Evolutionary conservation across 352 stramenopile species (phyloP).

Genomic region (Saprolegnia parasitica): DNA sequence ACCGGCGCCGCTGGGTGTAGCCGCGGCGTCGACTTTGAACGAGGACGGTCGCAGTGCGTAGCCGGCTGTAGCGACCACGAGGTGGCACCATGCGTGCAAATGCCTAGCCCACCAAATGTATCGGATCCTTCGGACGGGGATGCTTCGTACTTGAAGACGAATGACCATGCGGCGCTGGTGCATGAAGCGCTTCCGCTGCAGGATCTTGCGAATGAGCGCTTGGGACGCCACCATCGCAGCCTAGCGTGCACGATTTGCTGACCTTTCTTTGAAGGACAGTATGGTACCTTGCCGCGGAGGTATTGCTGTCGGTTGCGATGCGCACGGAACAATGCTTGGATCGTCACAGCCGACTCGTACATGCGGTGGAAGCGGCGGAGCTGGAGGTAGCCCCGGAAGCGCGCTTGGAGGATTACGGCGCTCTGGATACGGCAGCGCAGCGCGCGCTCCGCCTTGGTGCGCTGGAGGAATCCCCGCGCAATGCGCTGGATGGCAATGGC

Average conservation of each 20-base stretch:
- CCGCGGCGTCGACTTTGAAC: conserved; percentile 4
- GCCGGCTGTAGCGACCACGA: neutral
- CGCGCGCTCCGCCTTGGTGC: neutral
- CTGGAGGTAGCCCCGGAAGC: conserved; percentile 6
- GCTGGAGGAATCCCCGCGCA: conserved; percentile 14
- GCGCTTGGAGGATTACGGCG: conserved; percentile 20
- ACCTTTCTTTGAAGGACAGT: neutral
- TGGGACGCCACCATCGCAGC: conserved; percentile 54
- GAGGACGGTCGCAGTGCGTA: neutral
- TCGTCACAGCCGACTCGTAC: conserved; percentile 13
- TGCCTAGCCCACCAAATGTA: conserved; percentile 27
- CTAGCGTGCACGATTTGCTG: conserved; percentile 25
- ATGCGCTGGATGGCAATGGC: conserved; percentile 18
- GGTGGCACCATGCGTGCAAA: conserved; percentile 43
- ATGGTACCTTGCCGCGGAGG: conserved; percentile 20
- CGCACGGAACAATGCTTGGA: conserved; percentile 21
- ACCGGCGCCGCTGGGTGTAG: neutral
- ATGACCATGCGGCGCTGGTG: conserved; percentile 64
- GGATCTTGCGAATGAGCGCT: conserved; percentile 60
- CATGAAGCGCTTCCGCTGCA: conserved; percentile 59
- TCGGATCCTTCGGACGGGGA: neutral
- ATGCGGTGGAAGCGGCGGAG: conserved; percentile 6
- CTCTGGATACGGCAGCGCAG: neutral
- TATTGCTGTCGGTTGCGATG: conserved; percentile 17
- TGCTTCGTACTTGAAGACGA: conserved; percentile 37